Conservation (phyloP, 805 yeast genomes). For the Cyberlindnera sargentensis region DNA sequence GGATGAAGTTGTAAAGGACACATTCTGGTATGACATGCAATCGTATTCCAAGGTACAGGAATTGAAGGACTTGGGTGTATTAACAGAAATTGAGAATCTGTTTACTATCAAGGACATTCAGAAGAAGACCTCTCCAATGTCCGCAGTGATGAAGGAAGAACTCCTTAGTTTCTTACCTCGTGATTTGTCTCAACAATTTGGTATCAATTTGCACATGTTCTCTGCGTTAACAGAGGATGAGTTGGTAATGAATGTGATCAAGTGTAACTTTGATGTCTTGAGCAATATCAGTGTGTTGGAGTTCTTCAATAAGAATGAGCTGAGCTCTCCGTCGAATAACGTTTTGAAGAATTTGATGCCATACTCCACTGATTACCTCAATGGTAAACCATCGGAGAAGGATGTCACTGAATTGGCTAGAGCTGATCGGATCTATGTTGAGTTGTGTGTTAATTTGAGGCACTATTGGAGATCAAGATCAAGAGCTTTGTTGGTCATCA, state of each 20-base stretch:
- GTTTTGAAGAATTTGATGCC: constrained; percentile 71
- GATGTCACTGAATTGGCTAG: constrained; percentile 75
- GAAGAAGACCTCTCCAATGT: constrained; percentile 27
- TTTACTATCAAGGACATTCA: constrained; percentile 72
- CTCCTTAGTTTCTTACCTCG: constrained; percentile 65
- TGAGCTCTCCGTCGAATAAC: constrained; percentile 68
- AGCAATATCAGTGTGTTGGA: constrained; percentile 72
- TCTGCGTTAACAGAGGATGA: constrained; percentile 54
- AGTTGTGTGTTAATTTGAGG: constrained; percentile 74
- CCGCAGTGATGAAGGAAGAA: constrained; percentile 10
- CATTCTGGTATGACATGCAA: constrained; percentile 75
- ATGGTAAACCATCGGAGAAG: constrained; percentile 44
- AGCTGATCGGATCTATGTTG: constrained; percentile 80
- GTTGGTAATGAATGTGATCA: constrained; percentile 62
- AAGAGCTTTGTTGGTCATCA: constrained; percentile 66
- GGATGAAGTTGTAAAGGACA: constrained; percentile 64
- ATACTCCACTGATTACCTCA: constrained; percentile 59
- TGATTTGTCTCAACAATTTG: constrained; percentile 90
- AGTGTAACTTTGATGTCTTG: constrained; percentile 68
- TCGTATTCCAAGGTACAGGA: constrained; percentile 52
- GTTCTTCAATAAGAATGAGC: constrained; percentile 68
- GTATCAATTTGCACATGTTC: constrained; percentile 82
- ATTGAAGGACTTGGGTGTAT: constrained; percentile 68
- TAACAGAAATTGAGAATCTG: constrained; percentile 75
- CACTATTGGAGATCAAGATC: constrained; percentile 91